Conservation (phyloP, 2,329 filamentous ascomycete species). For the Malbranchea cinnamomea region DNA sequence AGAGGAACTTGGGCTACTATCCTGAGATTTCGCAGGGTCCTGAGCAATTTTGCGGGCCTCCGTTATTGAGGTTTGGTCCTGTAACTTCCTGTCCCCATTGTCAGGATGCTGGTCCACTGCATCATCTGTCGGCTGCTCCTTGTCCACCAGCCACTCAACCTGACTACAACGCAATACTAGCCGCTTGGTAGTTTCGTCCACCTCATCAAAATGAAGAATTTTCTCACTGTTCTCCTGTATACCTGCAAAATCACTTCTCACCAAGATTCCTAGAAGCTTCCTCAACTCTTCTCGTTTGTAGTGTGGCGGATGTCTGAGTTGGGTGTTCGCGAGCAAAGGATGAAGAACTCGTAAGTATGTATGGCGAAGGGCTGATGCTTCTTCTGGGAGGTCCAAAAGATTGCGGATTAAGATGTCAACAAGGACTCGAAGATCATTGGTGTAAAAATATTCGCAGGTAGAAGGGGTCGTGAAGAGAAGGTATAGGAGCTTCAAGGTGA, state of each 20-base stretch:
- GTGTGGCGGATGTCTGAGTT: constrained; percentile 69
- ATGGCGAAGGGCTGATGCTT: constrained; percentile 58
- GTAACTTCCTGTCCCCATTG: too few species aligned
- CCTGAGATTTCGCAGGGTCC: too few species aligned
- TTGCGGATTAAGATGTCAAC: constrained; percentile 95
- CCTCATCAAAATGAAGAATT: constrained; percentile 34
- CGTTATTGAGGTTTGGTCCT: too few species aligned
- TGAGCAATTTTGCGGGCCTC: too few species aligned
- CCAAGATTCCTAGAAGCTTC: constrained; percentile 58
- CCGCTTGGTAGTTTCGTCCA: constrained; percentile 34
- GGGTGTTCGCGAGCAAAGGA: constrained; percentile 79
- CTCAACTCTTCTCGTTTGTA: constrained; percentile 84
- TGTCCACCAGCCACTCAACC: constrained; percentile 31
- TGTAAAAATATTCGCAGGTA: constrained; percentile 97
- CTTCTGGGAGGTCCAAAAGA: constrained; percentile 83
- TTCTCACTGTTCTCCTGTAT: constrained; percentile 29
- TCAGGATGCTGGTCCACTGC: constrained; percentile 11
- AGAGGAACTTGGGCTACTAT: too few species aligned
- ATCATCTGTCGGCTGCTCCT: constrained; percentile 14
- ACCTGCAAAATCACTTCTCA: constrained; percentile 54
- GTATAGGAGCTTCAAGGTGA: constrained; percentile 94
- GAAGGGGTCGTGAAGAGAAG: constrained; percentile 82
- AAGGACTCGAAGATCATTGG: constrained; percentile 86
- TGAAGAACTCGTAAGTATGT: constrained; percentile 90
- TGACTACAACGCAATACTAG: constrained; percentile 32